Conservation (phyloP, 2,329 filamentous ascomycete species). For the Penicillium expansum region DNA sequence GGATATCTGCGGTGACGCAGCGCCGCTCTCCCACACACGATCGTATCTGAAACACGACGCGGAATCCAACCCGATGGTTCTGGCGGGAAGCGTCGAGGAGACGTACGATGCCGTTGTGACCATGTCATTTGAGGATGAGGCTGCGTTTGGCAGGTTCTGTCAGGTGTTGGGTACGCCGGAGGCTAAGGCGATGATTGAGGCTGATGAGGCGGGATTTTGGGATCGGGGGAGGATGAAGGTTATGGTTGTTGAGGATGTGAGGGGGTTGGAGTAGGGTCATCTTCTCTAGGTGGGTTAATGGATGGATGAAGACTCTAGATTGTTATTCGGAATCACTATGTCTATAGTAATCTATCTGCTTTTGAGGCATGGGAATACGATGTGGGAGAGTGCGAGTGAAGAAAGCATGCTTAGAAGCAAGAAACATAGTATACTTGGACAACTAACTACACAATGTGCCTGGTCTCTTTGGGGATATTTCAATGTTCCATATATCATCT, state of each 20-base stretch:
- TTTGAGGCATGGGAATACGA: too few relatives aligned
- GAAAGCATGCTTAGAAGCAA: background rate
- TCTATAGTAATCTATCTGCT: too few relatives aligned
- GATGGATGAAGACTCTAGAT: too few relatives aligned
- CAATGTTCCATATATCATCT: background rate
- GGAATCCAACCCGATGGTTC: background rate
- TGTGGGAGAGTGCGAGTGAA: background rate
- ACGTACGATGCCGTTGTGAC: background rate
- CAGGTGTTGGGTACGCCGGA: background rate
- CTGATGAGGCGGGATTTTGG: conserved; percentile 1
- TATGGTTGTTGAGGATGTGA: background rate
- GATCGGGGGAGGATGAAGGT: conserved; percentile 1
- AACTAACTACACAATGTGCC: background rate
- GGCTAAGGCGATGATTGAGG: background rate
- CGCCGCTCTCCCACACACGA: background rate
- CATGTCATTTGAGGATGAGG: background rate
- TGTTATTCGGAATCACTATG: too few relatives aligned
- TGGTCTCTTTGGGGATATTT: background rate
- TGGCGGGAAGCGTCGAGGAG: background rate
- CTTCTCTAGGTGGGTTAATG: too few relatives aligned
- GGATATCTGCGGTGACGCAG: background rate
- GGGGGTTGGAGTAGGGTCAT: background rate
- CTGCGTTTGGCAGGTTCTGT: background rate
- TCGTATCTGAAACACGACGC: background rate
- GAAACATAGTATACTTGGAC: background rate